Evolutionary conservation across 768 basidiomycete genomes (phyloP).

Genomic region (Xerocomellus amylosporus): DNA sequence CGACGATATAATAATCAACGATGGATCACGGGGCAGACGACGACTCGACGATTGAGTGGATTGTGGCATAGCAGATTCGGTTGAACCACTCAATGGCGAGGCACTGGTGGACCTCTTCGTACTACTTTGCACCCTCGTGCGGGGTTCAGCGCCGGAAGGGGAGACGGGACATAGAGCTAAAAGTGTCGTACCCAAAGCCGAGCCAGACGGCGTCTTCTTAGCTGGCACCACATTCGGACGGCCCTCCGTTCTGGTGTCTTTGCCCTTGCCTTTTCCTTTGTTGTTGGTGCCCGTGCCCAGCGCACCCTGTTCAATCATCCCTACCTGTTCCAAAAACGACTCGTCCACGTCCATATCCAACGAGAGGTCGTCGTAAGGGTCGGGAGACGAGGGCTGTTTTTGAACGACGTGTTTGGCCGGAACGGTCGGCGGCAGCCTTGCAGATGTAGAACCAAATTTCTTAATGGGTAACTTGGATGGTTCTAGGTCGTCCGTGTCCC

Average conservation of each 20-base stretch:
- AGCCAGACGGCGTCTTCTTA: conserved; percentile 4
- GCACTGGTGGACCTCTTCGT: conserved; percentile 7
- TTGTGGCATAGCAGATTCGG: conserved; percentile 10
- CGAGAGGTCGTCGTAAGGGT: conserved; percentile 35
- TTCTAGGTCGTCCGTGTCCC: no score
- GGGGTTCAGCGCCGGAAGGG: conserved; percentile 13
- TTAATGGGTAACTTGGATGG: conserved; percentile 5
- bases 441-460: conserved; percentile 12
- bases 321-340: conserved; percentile 39
- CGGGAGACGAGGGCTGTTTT: conserved; percentile 20
- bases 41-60: conserved; percentile 18
- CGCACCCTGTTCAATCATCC: conserved; percentile 25
- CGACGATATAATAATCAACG: conserved; percentile 22
- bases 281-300: conserved; percentile 7
- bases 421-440: neutral
- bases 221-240: neutral
- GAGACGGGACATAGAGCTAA: conserved; percentile 5
- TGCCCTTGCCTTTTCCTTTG: conserved; percentile 25
- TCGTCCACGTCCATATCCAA: conserved; percentile 38
- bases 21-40: conserved; percentile 20
- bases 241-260: neutral
- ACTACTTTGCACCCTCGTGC: conserved; percentile 10
- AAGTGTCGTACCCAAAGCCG: conserved; percentile 19
- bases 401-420: conserved; percentile 1
- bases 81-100: conserved; percentile 15